phyloP scores from a whole-genome alignment of 2,329 filamentous ascomycete species.

The Xylariaceae sp. region DNA sequence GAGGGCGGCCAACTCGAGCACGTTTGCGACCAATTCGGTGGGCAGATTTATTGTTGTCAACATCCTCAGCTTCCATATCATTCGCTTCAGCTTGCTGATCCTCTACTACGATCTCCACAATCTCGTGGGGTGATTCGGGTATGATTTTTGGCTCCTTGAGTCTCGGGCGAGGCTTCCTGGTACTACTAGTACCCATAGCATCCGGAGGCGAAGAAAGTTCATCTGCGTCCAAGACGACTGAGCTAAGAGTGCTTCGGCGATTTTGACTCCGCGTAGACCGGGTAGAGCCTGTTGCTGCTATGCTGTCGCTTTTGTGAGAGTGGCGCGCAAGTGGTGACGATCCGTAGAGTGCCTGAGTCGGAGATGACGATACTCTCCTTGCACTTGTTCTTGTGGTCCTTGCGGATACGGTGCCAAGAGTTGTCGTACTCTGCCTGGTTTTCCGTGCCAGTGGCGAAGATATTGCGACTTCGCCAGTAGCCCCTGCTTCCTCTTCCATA shows the following conservation, averaged over 20 bases:
- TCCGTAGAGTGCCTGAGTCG: conserved; percentile 26
- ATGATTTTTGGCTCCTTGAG: conserved; percentile 25
- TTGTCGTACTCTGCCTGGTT: conserved; percentile 45
- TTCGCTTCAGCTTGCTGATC: conserved; percentile 6
- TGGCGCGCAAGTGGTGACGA: conserved; percentile 32
- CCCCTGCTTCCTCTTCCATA: conserved; percentile 39
- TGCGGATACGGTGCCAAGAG: conserved; percentile 35
- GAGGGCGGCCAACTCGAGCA: no score
- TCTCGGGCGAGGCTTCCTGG: conserved; percentile 38
- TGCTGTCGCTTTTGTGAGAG: conserved; percentile 33
- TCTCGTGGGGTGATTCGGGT: conserved; percentile 23
- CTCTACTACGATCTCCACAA: conserved; percentile 36
- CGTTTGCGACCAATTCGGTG: no score
- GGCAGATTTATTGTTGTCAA: no score
- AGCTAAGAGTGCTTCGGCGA: conserved; percentile 31
- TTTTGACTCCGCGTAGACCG: conserved; percentile 37
- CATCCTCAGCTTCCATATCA: not conserved
- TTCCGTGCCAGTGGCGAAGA: conserved; percentile 55
- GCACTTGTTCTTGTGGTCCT: conserved; percentile 40
- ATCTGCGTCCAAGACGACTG: conserved; percentile 21
- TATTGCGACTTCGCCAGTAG: conserved; percentile 41
- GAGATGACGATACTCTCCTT: conserved; percentile 28
- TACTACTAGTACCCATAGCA: conserved; percentile 38
- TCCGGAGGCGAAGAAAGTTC: conserved; percentile 40
- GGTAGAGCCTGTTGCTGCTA: conserved; percentile 30